Evolutionary conservation across 305 asterid genomes (phyloP).

Genomic region (Salvia sclarea): DNA sequence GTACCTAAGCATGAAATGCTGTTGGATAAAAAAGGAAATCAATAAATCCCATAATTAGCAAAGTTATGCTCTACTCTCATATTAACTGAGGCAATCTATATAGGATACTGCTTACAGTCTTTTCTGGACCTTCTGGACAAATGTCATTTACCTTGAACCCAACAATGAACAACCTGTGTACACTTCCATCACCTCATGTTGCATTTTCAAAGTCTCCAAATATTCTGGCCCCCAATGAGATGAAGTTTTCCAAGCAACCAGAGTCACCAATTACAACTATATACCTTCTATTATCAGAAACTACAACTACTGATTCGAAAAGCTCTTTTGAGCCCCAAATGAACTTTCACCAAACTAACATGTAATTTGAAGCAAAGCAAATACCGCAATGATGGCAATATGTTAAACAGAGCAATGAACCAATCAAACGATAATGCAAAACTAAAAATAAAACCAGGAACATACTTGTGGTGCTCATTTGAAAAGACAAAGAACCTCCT

Average conservation of each 20-base stretch:
- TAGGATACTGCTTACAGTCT: background rate
- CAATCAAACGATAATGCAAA: conserved; percentile 17
- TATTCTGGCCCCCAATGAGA: background rate
- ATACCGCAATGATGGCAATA: conserved; percentile 6
- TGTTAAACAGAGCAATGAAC: background rate
- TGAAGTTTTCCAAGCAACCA: conserved; percentile 10
- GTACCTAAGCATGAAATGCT: background rate
- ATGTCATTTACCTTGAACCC: background rate
- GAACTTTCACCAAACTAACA: conserved; percentile 7
- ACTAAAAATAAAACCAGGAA: conserved; percentile 19
- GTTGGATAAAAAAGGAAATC: conserved; percentile 1
- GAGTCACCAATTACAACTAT: conserved; percentile 13
- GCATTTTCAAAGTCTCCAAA: conserved; percentile 17
- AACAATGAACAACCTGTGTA: no score
- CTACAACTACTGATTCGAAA: background rate
- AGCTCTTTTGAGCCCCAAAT: conserved; percentile 12
- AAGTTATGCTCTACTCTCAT: conserved; percentile 17
- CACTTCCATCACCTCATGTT: conserved; percentile 25
- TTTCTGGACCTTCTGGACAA: background rate
- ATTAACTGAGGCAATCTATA: background rate
- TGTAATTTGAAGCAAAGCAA: conserved; percentile 6
- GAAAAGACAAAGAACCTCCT: conserved; percentile 89
- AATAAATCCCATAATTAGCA: conserved; percentile 13
- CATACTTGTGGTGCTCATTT: conserved; percentile 93
- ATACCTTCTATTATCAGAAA: conserved; percentile 3